Conservation (phyloP, 805 yeast genomes). For the Starmerella khaoyaiensis region DNA sequence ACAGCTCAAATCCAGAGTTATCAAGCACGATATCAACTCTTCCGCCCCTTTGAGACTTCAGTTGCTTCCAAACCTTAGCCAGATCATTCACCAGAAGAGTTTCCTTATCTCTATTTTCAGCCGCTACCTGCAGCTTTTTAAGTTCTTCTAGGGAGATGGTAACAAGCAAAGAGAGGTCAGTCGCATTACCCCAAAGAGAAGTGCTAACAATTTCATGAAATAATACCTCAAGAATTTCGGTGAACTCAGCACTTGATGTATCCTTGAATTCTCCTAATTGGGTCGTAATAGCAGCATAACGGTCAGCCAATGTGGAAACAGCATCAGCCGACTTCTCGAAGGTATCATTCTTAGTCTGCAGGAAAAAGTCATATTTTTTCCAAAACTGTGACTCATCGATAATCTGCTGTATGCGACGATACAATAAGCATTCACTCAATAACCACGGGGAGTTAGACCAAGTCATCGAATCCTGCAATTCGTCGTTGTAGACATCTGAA, state of each 20-base stretch:
- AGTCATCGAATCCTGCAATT: constrained; percentile 29
- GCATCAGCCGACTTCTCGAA: constrained; percentile 65
- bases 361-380: constrained; percentile 60
- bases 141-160: constrained; percentile 63
- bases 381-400: constrained; percentile 31
- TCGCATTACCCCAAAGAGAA: constrained; percentile 96
- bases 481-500: constrained; percentile 44
- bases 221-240: constrained; percentile 39
- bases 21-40: constrained; percentile 77
- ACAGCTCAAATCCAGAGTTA: constrained; percentile 91
- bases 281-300: constrained; percentile 36
- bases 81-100: constrained; percentile 69
- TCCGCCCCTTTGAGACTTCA: constrained; percentile 23
- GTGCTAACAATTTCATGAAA: constrained; percentile 78
- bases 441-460: constrained; percentile 92
- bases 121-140: constrained; percentile 72
- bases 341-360: constrained; percentile 53
- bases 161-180: constrained; percentile 83
- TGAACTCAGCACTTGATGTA: background rate
- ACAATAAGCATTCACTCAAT: constrained; percentile 70
- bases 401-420: constrained; percentile 36
- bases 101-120: constrained; percentile 68
- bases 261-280: constrained; percentile 18
- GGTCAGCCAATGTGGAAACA: constrained; percentile 63
- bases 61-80: constrained; percentile 46